Evolutionary conservation across 176 grass and related monocot genomes (phyloP).

Genomic region (Ananas comosus): DNA sequence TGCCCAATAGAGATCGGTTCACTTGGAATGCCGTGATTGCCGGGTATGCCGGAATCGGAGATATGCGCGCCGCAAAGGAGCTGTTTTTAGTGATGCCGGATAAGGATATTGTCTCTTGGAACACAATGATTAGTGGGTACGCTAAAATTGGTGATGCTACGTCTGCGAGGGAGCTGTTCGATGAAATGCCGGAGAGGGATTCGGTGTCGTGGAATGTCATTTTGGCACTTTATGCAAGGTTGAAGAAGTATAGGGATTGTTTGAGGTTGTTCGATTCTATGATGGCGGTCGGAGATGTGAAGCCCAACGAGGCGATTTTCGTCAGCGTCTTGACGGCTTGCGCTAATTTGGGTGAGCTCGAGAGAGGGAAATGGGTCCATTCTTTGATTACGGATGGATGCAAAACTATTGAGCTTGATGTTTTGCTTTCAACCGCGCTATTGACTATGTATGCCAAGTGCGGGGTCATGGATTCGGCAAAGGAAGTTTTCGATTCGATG

Average conservation of each 20-base stretch:
- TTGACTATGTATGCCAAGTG: conserved; percentile 62
- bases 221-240: conserved; percentile 35
- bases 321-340: conserved; percentile 51
- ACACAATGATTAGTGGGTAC: conserved; percentile 49
- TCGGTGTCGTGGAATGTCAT: conserved; percentile 43
- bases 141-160: conserved; percentile 2
- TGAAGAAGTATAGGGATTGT: conserved; percentile 48
- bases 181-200: conserved; percentile 41
- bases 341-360: conserved; percentile 39
- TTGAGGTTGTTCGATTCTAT: conserved; percentile 41
- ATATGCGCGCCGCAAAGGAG: conserved; percentile 27
- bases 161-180: conserved; percentile 22
- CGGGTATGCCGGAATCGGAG: conserved; percentile 21
- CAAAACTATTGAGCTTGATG: conserved; percentile 29
- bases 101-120: conserved; percentile 52
- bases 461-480: conserved; percentile 33
- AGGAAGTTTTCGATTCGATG: conserved; percentile 48
- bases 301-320: conserved; percentile 45
- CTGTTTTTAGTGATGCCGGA: conserved; percentile 35
- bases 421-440: conserved; percentile 42
- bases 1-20: conserved; percentile 34
- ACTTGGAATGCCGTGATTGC: conserved; percentile 50
- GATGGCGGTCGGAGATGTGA: conserved; percentile 9
- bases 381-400: conserved; percentile 17
- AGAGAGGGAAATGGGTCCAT: conserved; percentile 47